A percentile compares a stretch with the other conserved stretches of the same genome.
These are phyloP conservation scores for Talaromyces proteolyticus DNA, from an alignment of 495 filamentous ascomycete genomes.

Conservation along the genomic window DNA sequence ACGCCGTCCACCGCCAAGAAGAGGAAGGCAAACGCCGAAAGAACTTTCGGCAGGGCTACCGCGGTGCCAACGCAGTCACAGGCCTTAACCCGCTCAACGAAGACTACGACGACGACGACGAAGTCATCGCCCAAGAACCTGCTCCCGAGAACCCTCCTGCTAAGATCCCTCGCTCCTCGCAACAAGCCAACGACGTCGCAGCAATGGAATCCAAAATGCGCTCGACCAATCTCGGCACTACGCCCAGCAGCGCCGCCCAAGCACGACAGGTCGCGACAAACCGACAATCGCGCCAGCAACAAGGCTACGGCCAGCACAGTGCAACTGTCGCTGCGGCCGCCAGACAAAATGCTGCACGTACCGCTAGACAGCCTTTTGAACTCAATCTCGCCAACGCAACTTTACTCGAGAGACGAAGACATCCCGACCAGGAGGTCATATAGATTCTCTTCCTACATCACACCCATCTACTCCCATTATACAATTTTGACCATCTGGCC, in stretches of 20 bases:
- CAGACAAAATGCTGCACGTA: slow-evolving; percentile 63
- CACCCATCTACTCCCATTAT: not conserved
- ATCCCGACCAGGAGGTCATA: slow-evolving; percentile 24
- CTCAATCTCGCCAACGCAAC: slow-evolving; percentile 86
- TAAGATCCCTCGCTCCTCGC: slow-evolving; percentile 63
- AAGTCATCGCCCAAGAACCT: slow-evolving; percentile 27
- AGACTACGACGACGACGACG: slow-evolving; percentile 56
- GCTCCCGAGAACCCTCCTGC: slow-evolving; percentile 43
- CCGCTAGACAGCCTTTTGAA: slow-evolving; percentile 71
- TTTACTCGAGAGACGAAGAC: slow-evolving; percentile 62
- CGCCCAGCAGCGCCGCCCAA: slow-evolving; percentile 48
- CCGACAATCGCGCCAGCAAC: slow-evolving; percentile 32
- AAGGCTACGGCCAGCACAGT: slow-evolving; percentile 79
- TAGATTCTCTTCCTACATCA: slow-evolving; percentile 9
- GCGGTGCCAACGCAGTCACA: slow-evolving; percentile 42
- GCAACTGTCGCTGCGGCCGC: slow-evolving; percentile 72
- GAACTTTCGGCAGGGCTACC: slow-evolving; percentile 65
- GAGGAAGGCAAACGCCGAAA: slow-evolving; percentile 91
- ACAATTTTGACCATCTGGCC: not conserved
- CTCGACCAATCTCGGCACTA: slow-evolving; percentile 63
- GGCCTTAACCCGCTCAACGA: slow-evolving; percentile 67
- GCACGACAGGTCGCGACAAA: slow-evolving; percentile 46
- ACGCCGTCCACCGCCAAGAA: slow-evolving; percentile 93
- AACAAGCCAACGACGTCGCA: slow-evolving; percentile 54
- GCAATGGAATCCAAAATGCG: slow-evolving; percentile 82